phyloP scores from a whole-genome alignment of 352 stramenopile genomes.

The Phytophthora niederhauseri region DNA sequence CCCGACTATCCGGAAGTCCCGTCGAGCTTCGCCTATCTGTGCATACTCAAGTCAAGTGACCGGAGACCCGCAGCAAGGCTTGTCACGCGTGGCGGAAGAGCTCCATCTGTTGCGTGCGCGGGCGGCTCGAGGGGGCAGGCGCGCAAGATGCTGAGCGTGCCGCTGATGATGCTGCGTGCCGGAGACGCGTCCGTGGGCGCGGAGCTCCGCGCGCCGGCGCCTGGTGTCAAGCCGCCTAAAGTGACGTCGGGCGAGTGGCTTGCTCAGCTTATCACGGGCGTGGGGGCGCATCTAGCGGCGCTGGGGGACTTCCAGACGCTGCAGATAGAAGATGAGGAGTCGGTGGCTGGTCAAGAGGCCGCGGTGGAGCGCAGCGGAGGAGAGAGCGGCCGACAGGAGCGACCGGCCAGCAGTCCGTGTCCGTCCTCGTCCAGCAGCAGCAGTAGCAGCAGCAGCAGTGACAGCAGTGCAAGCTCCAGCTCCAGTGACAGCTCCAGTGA shows the following conservation, averaged over 20 bases:
- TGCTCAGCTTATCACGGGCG: conserved; percentile 5
- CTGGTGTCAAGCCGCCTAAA: conserved; percentile 2
- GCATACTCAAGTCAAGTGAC: background rate
- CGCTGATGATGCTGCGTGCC: conserved; percentile 19
- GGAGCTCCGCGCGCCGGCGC: background rate
- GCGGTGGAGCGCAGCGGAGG: conserved; percentile 1
- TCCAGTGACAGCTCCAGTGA: conserved; percentile 33
- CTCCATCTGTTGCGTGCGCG: conserved; percentile 11
- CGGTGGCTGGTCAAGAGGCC: background rate
- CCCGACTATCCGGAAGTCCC: background rate
- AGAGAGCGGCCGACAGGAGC: conserved; percentile 29
- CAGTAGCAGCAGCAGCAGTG: conserved; percentile 40
- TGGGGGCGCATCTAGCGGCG: conserved; percentile 8
- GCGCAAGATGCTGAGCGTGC: conserved; percentile 26
- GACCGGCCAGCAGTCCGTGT: conserved; percentile 42
- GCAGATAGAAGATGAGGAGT: background rate
- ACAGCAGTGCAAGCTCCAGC: conserved; percentile 36
- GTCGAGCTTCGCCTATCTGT: background rate
- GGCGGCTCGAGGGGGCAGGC: conserved; percentile 7
- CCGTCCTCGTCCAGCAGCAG: conserved; percentile 42
- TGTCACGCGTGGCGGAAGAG: conserved; percentile 29
- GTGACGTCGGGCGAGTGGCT: conserved; percentile 14
- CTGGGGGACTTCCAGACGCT: conserved; percentile 9
- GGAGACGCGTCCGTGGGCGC: conserved; percentile 2
- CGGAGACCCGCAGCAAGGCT: conserved; percentile 8